Conservation (phyloP, 2,329 filamentous ascomycete species). For the Zalaria obscura region DNA sequence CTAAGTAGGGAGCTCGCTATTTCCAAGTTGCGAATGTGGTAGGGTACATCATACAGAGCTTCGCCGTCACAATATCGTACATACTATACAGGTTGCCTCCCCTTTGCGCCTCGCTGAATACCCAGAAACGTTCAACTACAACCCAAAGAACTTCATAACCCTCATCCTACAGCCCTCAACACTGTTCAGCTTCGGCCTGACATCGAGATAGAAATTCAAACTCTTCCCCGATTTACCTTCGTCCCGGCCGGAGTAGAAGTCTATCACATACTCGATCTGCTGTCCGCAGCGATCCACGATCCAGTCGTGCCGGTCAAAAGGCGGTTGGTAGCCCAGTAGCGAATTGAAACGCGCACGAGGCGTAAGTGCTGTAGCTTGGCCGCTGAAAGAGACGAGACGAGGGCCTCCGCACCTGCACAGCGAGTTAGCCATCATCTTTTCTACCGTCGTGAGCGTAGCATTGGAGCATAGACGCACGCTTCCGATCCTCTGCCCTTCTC, state of each 20-base stretch:
- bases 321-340: constrained; percentile 72
- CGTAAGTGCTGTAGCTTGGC: constrained; percentile 49
- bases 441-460: not conserved
- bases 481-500: constrained; percentile 51
- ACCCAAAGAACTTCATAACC: constrained; percentile 17
- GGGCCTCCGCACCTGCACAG: constrained; percentile 56
- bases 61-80: no score
- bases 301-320: constrained; percentile 97
- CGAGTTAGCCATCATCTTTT: not conserved
- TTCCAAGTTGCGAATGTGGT: no score
- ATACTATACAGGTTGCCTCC: no score
- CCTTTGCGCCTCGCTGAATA: no score
- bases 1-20: no score
- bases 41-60: no score
- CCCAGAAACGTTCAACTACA: constrained; percentile 4
- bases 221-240: constrained; percentile 27
- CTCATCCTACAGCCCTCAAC: constrained; percentile 48
- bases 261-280: constrained; percentile 87
- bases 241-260: constrained; percentile 75
- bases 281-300: constrained; percentile 82
- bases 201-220: constrained; percentile 51
- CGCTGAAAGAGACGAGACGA: constrained; percentile 69
- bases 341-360: constrained; percentile 75
- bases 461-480: constrained; percentile 28
- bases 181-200: constrained; percentile 50